A percentile compares a stretch with the other conserved stretches of the same genome.
Evolutionary conservation across 257 asterid species (phyloP).

Genomic region (Nicotiana tabacum): DNA sequence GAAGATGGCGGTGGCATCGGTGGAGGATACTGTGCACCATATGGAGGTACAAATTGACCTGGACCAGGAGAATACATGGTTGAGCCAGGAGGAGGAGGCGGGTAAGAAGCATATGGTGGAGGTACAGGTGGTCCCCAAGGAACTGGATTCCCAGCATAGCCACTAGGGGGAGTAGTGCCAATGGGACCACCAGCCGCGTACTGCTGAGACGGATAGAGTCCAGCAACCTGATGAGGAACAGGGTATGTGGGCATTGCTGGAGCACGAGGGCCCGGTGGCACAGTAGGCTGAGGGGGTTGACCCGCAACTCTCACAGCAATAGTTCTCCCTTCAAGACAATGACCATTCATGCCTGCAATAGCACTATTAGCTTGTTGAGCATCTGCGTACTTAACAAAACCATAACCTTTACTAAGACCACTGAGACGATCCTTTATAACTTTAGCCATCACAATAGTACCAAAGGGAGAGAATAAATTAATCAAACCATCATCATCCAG

Average conservation of each 20-base stretch:
- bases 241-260: conserved; percentile 63
- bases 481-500: conserved; percentile 86
- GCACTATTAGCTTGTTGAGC: conserved; percentile 86
- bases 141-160: conserved; percentile 50
- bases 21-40: conserved; percentile 69
- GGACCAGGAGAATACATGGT: conserved; percentile 56
- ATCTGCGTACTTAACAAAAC: conserved; percentile 89
- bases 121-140: conserved; percentile 84
- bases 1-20: conserved; percentile 61
- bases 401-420: conserved; percentile 88
- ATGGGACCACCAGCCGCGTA: conserved; percentile 68
- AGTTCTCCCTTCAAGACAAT: conserved; percentile 85
- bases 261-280: conserved; percentile 84
- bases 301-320: conserved; percentile 98
- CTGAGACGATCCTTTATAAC: conserved; percentile 82
- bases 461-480: conserved; percentile 71
- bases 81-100: conserved; percentile 89
- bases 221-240: conserved; percentile 49
- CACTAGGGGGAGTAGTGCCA: conserved; percentile 52
- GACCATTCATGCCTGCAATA: conserved; percentile 83
- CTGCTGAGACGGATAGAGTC: conserved; percentile 78
- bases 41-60: conserved; percentile 56
- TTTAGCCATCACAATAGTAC: conserved; percentile 96
- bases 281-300: conserved; percentile 77
- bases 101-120: conserved; percentile 54